Conservation (phyloP, 164 flowering plant species). For the Macadamia tetraphylla region DNA sequence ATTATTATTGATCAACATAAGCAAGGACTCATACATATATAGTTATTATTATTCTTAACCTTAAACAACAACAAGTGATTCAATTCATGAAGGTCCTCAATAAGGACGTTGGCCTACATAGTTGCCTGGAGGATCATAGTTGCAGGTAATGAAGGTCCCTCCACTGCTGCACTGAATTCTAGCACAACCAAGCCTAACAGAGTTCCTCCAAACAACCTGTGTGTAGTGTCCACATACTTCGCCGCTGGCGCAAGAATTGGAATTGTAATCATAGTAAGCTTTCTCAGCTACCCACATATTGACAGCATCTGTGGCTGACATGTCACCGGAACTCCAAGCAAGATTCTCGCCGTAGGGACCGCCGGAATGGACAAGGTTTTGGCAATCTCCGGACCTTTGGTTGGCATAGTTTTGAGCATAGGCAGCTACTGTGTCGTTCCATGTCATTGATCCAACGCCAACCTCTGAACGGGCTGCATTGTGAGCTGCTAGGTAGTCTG, state of each 20-base stretch:
- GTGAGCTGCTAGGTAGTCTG: conserved; percentile 29
- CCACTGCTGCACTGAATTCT: conserved; percentile 14
- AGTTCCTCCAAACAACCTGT: conserved; percentile 44
- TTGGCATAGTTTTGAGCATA: conserved; percentile 36
- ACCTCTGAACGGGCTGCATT: conserved; percentile 28
- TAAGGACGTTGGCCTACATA: conserved; percentile 11
- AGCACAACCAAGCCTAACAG: conserved; percentile 26
- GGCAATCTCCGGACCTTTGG: conserved; percentile 25
- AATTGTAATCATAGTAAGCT: conserved; percentile 22
- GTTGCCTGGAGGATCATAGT: conserved; percentile 31
- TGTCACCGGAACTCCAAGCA: conserved; percentile 18
- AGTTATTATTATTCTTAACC: too few relatives aligned
- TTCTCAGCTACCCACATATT: conserved; percentile 38
- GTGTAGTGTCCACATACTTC: conserved; percentile 34
- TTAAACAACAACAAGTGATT: too few relatives aligned
- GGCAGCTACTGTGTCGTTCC: conserved; percentile 31
- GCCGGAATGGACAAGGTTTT: conserved; percentile 19
- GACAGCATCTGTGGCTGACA: conserved; percentile 30
- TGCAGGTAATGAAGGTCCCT: conserved; percentile 25
- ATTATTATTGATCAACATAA: too few relatives aligned
- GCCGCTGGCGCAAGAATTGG: conserved; percentile 26
- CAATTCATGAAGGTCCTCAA: too few relatives aligned
- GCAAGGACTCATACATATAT: too few relatives aligned
- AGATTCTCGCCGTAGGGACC: conserved; percentile 45
- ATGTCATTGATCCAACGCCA: conserved; percentile 28